Evolutionary conservation across 345 rosid species (phyloP), one percentile per base, ranked within the genome.

Genomic region (Brassica cretica): DNA sequence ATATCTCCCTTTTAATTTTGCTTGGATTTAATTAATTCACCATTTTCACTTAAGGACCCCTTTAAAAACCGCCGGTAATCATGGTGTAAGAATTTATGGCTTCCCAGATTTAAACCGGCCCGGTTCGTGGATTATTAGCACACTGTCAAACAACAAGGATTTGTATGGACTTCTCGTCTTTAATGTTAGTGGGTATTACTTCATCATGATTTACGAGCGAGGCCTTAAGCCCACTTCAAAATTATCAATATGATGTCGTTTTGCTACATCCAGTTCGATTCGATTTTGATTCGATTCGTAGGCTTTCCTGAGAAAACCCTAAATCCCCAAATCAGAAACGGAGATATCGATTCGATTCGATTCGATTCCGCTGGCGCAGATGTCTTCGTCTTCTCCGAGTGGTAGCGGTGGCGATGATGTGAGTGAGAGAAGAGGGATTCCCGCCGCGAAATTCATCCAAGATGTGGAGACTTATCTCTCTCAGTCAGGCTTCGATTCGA

Each of bases 391-490:
- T 59, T 71, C 87, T 68, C 80, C 83, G 27, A 66, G 78, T 53
- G 64, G 75, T 5, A 33, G 74, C 55, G 78, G 67, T 73, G 58
- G 37, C 14, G 71, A 70, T 66, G 67, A 70, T 66, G 58, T 80
- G 73, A 83, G 89, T 2, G 99, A 89, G 88, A 87, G 99, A 76
- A 87, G 98, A 83, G 97, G 98, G 60, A 88, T 87, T 59, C 93
- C 96, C 0, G 99, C 87, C 16, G 98, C 98, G 72, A 93, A 90
- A 76, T 91, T 93, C 76, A 94, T 87, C 8, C 90, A 90, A 85
- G 98, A 90, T 81, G 99, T 90, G 0, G 89, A 87, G 61, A 87
- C 88, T 29, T 89, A 84, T 76, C 98, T 93, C 83, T 63, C 87
- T 51, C 89, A 87, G 44, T 82, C 86, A 4, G 92, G 91, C 30